Percentiles rank a stretch among this genome's conserved stretches.
Conservation (phyloP, 305 asterid genomes). For the Fraxinus sp. region DNA sequence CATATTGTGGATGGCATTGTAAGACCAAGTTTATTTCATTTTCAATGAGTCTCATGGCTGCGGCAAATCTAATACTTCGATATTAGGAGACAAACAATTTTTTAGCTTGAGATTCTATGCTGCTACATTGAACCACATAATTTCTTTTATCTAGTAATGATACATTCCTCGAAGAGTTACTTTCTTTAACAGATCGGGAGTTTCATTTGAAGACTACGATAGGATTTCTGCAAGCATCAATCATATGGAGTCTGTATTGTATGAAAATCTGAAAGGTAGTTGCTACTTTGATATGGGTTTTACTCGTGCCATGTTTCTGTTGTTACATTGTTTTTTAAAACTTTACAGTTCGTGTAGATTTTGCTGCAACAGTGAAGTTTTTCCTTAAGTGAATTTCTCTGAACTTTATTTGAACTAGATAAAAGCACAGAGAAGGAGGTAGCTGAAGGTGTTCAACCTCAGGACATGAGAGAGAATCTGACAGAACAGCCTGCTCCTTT, state of each 20-base stretch:
- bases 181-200: conserved; percentile 19
- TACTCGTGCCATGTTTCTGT: not conserved
- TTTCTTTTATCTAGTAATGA: not conserved
- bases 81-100: not conserved
- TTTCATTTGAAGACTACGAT: not conserved
- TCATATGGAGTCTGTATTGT: conserved; percentile 31
- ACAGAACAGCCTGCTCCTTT: conserved; percentile 20
- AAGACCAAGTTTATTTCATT: not conserved
- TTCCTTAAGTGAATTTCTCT: not conserved
- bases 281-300: conserved; percentile 6
- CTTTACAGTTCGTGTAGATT: not conserved
- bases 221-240: conserved; percentile 9
- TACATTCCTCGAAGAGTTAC: not conserved
- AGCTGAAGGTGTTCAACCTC: conserved; percentile 25
- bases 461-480: not conserved
- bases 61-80: not conserved
- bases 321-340: not conserved
- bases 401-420: conserved; percentile 23
- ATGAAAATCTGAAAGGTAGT: conserved; percentile 18
- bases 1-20: not conserved
- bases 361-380: not conserved
- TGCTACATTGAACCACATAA: not conserved
- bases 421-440: conserved; percentile 30
- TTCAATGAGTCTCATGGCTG: not conserved
- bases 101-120: not conserved